phyloP scores from a whole-genome alignment of 2,329 filamentous ascomycete species.

The Thelonectria rubi region DNA sequence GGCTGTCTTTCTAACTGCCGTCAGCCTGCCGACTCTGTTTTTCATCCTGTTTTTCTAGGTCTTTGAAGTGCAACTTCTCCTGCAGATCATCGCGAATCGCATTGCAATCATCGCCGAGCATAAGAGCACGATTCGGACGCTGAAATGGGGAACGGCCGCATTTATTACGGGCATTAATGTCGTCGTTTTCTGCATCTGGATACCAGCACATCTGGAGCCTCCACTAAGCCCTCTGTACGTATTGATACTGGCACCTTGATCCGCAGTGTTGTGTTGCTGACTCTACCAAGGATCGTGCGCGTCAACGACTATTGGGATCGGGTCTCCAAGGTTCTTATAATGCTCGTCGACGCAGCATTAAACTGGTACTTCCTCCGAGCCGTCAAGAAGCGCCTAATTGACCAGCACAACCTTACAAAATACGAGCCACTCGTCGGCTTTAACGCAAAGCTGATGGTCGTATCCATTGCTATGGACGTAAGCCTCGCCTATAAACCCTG shows the following conservation, averaged over 20 bases:
- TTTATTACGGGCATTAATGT: constrained; percentile 61
- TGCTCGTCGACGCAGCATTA: constrained; percentile 58
- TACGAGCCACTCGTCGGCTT: constrained; percentile 60
- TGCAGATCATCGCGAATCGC: constrained; percentile 66
- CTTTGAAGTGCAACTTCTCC: constrained; percentile 58
- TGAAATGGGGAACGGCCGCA: constrained; percentile 58
- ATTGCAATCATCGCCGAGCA: constrained; percentile 59
- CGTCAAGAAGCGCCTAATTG: constrained; percentile 57
- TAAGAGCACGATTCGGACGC: constrained; percentile 45
- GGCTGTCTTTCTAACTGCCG: not conserved
- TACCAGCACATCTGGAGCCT: constrained; percentile 55
- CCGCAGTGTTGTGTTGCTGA: not conserved
- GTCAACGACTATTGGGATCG: constrained; percentile 64
- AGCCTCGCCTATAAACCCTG: constrained; percentile 13
- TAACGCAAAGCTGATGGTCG: constrained; percentile 58
- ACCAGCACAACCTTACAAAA: constrained; percentile 58
- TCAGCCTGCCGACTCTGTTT: constrained; percentile 47
- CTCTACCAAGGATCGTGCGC: constrained; percentile 43
- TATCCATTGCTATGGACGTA: constrained; percentile 62
- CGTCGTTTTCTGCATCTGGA: constrained; percentile 63
- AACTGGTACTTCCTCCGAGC: constrained; percentile 62
- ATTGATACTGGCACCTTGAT: not conserved
- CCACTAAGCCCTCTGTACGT: constrained; percentile 50
- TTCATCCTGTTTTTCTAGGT: constrained; percentile 54
- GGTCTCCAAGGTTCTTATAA: constrained; percentile 60